These are phyloP conservation scores for Aspergillus sclerotiicarbonarius DNA, from an alignment of 495 filamentous ascomycete genomes.

Conservation along the genomic window DNA sequence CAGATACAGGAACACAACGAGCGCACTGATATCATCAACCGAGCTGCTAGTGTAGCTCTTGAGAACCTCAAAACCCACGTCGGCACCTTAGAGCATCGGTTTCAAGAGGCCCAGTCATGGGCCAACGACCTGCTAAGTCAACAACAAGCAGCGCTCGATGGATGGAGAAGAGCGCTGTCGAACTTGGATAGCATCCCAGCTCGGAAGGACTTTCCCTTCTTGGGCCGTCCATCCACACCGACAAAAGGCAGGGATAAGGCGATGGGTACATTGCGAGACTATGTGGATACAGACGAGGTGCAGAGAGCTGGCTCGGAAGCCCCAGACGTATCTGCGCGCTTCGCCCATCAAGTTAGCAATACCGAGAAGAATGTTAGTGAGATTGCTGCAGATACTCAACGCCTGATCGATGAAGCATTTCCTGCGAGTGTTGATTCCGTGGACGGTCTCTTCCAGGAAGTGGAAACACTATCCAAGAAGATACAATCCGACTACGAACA, in stretches of 20 bases:
- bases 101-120: conserved; percentile 70
- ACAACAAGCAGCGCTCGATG: conserved; percentile 59
- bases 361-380: conserved; percentile 51
- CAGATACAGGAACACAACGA: conserved; percentile 51
- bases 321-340: conserved; percentile 45
- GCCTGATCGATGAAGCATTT: conserved; percentile 41
- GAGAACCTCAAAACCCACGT: conserved; percentile 79
- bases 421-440: conserved; percentile 40
- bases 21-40: conserved; percentile 69
- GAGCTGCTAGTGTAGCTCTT: conserved; percentile 72
- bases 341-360: conserved; percentile 51
- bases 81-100: conserved; percentile 69
- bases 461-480: conserved; percentile 80
- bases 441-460: conserved; percentile 70
- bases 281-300: conserved; percentile 66
- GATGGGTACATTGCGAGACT: conserved; percentile 62
- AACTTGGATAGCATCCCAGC: conserved; percentile 61
- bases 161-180: conserved; percentile 67
- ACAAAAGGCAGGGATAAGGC: conserved; percentile 33
- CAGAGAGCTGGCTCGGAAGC: conserved; percentile 59
- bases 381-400: conserved; percentile 53
- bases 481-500: conserved; percentile 84
- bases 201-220: conserved; percentile 55
- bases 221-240: conserved; percentile 46
- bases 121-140: conserved; percentile 67